A percentile compares a stretch with the other conserved stretches of the same genome.
Conservation (phyloP, 768 basidiomycete species). For the Leccinum ochraceum region DNA sequence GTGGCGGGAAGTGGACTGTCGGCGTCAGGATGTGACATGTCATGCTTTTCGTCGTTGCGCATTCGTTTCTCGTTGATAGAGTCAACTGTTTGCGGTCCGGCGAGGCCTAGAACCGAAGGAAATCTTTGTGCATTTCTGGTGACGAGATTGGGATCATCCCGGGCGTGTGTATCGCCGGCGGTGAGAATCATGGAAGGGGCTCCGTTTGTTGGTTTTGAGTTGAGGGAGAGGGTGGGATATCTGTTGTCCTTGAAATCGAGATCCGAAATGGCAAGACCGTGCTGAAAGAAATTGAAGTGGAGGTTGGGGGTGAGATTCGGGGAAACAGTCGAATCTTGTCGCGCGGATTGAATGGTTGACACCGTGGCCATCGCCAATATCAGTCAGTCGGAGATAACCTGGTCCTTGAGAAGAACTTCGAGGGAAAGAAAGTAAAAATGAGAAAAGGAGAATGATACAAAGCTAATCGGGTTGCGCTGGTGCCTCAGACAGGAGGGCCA, state of each 20-base stretch:
- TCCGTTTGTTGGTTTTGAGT: slow-evolving; percentile 24
- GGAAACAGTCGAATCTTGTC: slow-evolving; percentile 39
- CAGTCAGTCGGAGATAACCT: slow-evolving; percentile 25
- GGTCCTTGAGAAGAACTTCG: slow-evolving; percentile 14
- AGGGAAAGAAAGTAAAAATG: slow-evolving; percentile 11
- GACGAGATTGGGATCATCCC: slow-evolving; percentile 18
- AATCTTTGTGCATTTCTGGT: slow-evolving; percentile 15
- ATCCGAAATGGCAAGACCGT: slow-evolving; percentile 54
- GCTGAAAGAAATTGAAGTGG: slow-evolving; percentile 48
- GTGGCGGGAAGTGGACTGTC: slow-evolving; percentile 29
- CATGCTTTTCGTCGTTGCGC: slow-evolving; percentile 26
- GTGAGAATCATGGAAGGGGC: slow-evolving; percentile 33
- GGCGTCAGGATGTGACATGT: slow-evolving; percentile 15
- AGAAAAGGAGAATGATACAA: slow-evolving; percentile 7
- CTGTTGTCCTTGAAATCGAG: slow-evolving; percentile 65
- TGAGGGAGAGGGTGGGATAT: slow-evolving; percentile 43
- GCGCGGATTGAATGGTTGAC: slow-evolving; percentile 48
- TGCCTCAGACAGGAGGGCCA: background rate
- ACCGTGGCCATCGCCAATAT: slow-evolving; percentile 43
- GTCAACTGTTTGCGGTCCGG: slow-evolving; percentile 18
- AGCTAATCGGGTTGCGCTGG: slow-evolving; percentile 5
- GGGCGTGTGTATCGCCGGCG: slow-evolving; percentile 29
- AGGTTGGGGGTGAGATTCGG: slow-evolving; percentile 34
- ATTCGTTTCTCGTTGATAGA: slow-evolving; percentile 24
- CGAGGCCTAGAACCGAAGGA: slow-evolving; percentile 15